Evolutionary conservation across 2,329 filamentous ascomycete genomes (phyloP), one percentile per base, ranked within the genome.

Genomic region (Aspergillus alliaceus): DNA sequence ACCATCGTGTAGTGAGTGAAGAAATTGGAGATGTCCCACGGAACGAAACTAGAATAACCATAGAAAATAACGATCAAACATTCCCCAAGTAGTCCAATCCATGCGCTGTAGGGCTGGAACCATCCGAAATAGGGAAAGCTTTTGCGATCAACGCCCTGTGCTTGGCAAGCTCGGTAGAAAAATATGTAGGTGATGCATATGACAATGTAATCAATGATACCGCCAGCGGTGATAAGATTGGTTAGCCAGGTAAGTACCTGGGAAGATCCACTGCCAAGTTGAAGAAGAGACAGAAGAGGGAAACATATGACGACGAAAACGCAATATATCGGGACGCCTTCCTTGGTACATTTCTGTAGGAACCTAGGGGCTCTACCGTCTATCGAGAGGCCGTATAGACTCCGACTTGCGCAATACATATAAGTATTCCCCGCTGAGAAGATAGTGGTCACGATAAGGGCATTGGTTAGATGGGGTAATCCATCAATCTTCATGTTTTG

Each of bases 271-370:
- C 72, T 79, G 60, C 75, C 77, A 12, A 81, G 75, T 52, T 82
- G 77, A 39, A 85, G 75, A 69, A 85, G 82, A 25, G 81, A 80
- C 37, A 84, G 72, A 57, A 82, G 72, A 6, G 81, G 80, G 70
- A 85, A 82, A 31, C 78, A 63, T 77, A 84, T 82, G 50, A 82
- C 80, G 8, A 84, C 63, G 31, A 59, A 64, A 69, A 86, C 84
- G 66, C 80, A 83, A 68, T 80, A 86, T 63, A 87, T 80, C 11
- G 85, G 85, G 0, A 87, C 84, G 66, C 87, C 87, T 14, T 81
- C 80, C 62, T 77, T 80, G 8, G 82, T 89, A 67, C 81, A 85
- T 69, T 84, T 81, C 59, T 79, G 78, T 25, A 89, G 77, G 66
- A 88, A 69, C 44, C 72, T 75, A 0, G 82, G 82, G 0, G 82